Evolutionary conservation across 2,329 filamentous ascomycete genomes (phyloP), one percentile per base, ranked within the genome.

Genomic region (Helotiales sp.): DNA sequence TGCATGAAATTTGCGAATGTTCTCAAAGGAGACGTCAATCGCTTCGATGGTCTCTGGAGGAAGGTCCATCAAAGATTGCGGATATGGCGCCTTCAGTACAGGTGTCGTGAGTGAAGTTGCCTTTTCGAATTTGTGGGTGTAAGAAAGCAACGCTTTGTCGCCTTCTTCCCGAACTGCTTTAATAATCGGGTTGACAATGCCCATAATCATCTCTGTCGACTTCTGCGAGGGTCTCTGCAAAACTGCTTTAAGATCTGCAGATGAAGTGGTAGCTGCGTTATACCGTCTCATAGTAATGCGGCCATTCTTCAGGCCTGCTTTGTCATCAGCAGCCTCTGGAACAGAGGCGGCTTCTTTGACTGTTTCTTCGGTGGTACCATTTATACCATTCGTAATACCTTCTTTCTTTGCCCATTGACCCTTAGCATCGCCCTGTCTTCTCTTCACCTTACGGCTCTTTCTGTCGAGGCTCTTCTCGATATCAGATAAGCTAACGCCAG

Each of bases 71-170:
- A 98, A 79, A 58, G 87, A 84, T 64, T 87, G 76, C 1, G 91
- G 87, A 79, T 96, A 99, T 0, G 95, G 95, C 1, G 95, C 93
- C 69, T 86, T 89, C 62, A 99, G 80, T 13, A 99, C 92, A 0
- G 93, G 91, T 0, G 92, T 93, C 13, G 85, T 95, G 59, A 99
- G 79, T 2, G 90, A 93, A 0, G 91, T 96, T 0, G 93, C 95
- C 77, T 93, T 96, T 72, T 99, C 95, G 67, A 99, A 99, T 74
- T 96, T 96, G 82, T 97, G 93, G 1, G 95, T 98, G 74, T 96
- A 98, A 51, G 90, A 88, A 44, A 99, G 82, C 24, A 99, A 81
- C 2, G 91, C 93, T 68, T 88, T 88, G 75, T 99, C 95, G 53
- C 95, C 95, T 31, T 90, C 85, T 42, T 84, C 81, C 55, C 87